Conservation (phyloP, 2,329 filamentous ascomycete genomes). For the Fusarium sp. region DNA sequence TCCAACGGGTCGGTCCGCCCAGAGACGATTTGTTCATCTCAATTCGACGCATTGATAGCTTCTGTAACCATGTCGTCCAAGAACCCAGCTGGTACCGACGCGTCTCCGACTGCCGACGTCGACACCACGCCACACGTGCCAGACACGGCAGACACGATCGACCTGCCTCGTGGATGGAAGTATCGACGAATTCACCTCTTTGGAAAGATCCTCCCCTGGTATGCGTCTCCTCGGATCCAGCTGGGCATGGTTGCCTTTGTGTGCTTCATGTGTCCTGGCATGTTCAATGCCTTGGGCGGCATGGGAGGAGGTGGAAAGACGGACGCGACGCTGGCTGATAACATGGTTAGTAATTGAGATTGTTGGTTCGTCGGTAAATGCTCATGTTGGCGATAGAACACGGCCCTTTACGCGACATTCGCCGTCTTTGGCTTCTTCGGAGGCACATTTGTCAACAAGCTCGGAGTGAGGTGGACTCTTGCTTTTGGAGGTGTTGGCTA, state of each 20-base stretch:
- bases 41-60: background rate
- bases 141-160: background rate
- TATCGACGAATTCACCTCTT: constrained; percentile 36
- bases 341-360: constrained; percentile 41
- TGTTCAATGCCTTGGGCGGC: constrained; percentile 77
- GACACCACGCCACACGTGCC: background rate
- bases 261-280: constrained; percentile 74
- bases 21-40: background rate
- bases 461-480: constrained; percentile 76
- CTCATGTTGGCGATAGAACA: constrained; percentile 46
- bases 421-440: constrained; percentile 75
- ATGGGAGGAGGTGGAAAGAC: constrained; percentile 69
- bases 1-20: background rate
- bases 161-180: constrained; percentile 40
- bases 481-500: constrained; percentile 81
- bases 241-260: constrained; percentile 72
- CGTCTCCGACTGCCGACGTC: background rate
- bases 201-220: constrained; percentile 60
- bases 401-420: constrained; percentile 78
- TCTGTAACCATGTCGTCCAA: background rate
- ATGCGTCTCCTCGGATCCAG: constrained; percentile 79
- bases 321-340: constrained; percentile 58
- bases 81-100: background rate
- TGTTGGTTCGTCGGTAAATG: background rate
- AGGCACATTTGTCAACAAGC: constrained; percentile 80